Conservation (phyloP, 1,284 basidiomycete species). For the Volvariella surrecta region DNA sequence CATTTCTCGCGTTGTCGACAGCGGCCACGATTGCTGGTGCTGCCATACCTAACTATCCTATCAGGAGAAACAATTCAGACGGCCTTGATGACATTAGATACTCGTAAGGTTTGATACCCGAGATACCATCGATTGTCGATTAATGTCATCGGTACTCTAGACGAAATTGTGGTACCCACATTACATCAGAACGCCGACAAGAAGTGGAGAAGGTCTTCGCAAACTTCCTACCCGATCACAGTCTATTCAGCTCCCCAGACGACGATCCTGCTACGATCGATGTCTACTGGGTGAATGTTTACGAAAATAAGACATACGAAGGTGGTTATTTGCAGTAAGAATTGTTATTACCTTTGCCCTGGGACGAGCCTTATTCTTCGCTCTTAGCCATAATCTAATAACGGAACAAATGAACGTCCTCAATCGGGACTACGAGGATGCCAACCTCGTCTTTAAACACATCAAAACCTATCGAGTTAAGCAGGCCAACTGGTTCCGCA, state of each 20-base stretch:
- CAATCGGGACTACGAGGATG: background rate
- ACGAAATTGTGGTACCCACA: background rate
- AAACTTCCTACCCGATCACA: background rate
- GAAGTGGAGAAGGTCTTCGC: background rate
- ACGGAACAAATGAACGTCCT: background rate
- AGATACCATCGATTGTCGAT: too few relatives aligned
- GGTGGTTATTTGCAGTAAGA: slow-evolving; percentile 1
- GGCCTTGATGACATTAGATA: too few relatives aligned
- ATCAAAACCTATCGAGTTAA: background rate
- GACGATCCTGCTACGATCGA: background rate
- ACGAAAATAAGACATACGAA: background rate
- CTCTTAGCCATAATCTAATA: background rate
- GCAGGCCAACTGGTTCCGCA: background rate
- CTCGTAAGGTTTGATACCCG: too few relatives aligned
- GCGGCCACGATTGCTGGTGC: too few relatives aligned
- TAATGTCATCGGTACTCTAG: background rate
- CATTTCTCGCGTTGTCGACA: too few relatives aligned
- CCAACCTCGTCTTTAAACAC: background rate
- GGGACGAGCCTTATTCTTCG: background rate
- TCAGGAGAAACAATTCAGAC: too few relatives aligned
- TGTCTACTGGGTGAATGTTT: background rate
- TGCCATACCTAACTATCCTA: too few relatives aligned
- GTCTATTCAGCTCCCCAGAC: background rate
- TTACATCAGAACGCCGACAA: background rate
- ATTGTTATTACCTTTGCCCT: background rate